Conservation (phyloP, 805 yeast species). For the Saturnispora besseyi region DNA sequence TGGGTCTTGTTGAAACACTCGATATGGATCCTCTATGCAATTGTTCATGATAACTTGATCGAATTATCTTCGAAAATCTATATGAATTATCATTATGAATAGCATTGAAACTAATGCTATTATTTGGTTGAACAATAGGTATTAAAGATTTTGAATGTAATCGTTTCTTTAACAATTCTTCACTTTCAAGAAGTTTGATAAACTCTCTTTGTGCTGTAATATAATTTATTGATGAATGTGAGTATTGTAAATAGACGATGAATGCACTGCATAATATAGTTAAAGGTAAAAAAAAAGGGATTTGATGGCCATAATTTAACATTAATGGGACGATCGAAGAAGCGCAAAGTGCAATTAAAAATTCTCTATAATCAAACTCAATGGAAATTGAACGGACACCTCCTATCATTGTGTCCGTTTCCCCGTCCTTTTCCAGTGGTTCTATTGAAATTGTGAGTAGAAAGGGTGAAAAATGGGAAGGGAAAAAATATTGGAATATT, state of each 20-base stretch:
- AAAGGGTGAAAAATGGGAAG: not conserved
- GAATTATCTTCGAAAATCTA: constrained; percentile 1
- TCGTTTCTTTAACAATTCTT: not conserved
- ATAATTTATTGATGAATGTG: not conserved
- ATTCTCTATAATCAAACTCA: not conserved
- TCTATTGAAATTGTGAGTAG: not conserved
- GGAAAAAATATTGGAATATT: not conserved
- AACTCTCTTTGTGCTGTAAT: not conserved
- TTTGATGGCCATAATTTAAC: not conserved
- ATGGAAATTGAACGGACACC: not conserved
- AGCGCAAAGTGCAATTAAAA: not conserved
- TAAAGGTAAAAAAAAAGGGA: not conserved
- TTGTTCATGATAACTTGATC: constrained; percentile 3
- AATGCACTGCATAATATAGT: not conserved
- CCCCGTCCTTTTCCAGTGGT: not conserved
- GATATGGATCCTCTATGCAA: not conserved
- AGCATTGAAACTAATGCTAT: not conserved
- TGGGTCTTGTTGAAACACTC: not conserved
- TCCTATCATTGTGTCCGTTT: not conserved
- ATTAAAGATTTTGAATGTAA: not conserved
- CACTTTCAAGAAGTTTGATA: not conserved
- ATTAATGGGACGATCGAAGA: not conserved
- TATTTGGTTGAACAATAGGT: constrained; percentile 1
- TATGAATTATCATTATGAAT: constrained; percentile 5
- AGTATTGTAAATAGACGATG: not conserved